Percentiles rank a stretch among this genome's conserved stretches.
Conservation (phyloP, 73 alveolate species). For the Paramecium biaurelia region DNA sequence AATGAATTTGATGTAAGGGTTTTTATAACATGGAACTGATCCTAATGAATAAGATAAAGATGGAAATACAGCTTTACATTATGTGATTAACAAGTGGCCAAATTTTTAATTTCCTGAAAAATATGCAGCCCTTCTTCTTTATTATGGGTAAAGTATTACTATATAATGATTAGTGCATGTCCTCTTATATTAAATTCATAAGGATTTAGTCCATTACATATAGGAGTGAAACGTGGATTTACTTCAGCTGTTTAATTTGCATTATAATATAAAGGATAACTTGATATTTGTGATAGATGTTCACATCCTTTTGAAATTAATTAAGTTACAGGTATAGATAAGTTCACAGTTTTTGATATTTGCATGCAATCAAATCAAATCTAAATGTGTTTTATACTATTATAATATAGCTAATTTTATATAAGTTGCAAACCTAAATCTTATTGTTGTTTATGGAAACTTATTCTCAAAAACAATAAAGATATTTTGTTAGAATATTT, state of each 20-base stretch:
- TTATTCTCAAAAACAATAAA: background rate
- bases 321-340: background rate
- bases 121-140: background rate
- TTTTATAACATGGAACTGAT: background rate
- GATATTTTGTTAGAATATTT: background rate
- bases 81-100: background rate
- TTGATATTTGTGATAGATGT: background rate
- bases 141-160: background rate
- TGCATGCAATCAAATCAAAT: background rate
- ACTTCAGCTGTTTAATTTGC: background rate
- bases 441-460: background rate
- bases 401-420: background rate
- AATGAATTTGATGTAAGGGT: background rate
- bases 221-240: background rate
- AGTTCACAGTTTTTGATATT: background rate
- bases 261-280: slow-evolving; percentile 9
- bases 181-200: background rate
- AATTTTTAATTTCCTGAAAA: background rate
- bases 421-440: background rate
- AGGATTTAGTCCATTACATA: background rate
- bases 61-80: slow-evolving; percentile 18
- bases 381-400: background rate
- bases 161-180: background rate
- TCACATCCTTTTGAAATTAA: background rate
- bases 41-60: slow-evolving; percentile 12